Evolutionary conservation across 805 yeast genomes (phyloP), one percentile per base, ranked within the genome.

Genomic region (Blastobotrys peoriensis): DNA sequence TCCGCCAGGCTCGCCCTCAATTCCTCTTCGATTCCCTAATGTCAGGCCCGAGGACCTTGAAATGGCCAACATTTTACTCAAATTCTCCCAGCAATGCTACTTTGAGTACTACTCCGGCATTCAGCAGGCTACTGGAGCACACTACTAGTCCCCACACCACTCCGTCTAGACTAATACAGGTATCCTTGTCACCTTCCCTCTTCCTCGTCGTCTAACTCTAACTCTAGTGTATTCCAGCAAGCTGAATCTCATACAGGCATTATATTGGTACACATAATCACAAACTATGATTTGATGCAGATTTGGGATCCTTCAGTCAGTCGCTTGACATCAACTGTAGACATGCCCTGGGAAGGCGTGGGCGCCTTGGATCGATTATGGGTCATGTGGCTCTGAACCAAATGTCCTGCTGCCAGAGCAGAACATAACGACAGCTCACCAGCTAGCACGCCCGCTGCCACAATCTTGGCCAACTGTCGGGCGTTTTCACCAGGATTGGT

Each of bases 391-490:
- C 95, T 83, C 71, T 87, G 95, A 33, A 93, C 99, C 57, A 93
- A 75, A 68, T 93, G 99, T 39, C 99, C 99, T 22, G 98, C 98
- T 6, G 98, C 98, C 54, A 93, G 77, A 1, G 99, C 99, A 40
- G 96, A 76, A 68, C 95, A 84, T 55, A 93, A 75, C 2, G 98
- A 91, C 45, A 93, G 74, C 66, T 93, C 99, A 36, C 96, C 97
- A 0, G 98, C 96, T 56, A 93, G 76, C 16, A 93, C 98, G 28
- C 94, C 89, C 41, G 94, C 80, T 1, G 98, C 98, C 46, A 93
- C 87, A 48, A 91, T 77, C 59, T 81, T 79, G 10, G 99, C 98
- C 56, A 93, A 75, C 64, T 86, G 94, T 61, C 94, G 80, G 16
- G 98, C 94, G 66, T 93, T 93, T 42, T 81, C 85, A 55, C 99